A percentile compares a stretch with the other conserved stretches of the same genome.
Conservation (phyloP, 2,329 filamentous ascomycete species). For the Colletotrichum cordylinicola region DNA sequence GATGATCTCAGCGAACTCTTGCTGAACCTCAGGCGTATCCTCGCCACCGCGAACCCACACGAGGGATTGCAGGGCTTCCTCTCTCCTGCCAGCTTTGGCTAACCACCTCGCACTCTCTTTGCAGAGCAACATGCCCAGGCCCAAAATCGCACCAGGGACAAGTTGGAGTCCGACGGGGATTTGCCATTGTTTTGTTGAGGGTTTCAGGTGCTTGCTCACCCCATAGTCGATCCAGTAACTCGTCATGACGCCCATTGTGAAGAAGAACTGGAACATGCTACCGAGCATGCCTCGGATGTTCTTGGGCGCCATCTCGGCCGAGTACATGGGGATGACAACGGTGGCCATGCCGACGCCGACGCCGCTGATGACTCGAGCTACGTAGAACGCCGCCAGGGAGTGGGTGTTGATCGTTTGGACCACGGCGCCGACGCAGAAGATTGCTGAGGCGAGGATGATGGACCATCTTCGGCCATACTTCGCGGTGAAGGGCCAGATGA, state of each 20-base stretch:
- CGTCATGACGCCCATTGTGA: constrained; percentile 46
- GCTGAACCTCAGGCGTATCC: constrained; percentile 32
- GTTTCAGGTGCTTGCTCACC: constrained; percentile 41
- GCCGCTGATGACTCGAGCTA: constrained; percentile 39
- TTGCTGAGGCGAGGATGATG: constrained; percentile 40
- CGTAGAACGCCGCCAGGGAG: constrained; percentile 41
- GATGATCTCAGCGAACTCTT: constrained; percentile 47
- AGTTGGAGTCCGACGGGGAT: constrained; percentile 54
- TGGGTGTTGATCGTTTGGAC: constrained; percentile 44
- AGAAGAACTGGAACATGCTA: constrained; percentile 51
- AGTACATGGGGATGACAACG: constrained; percentile 51
- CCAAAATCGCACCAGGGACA: constrained; percentile 50
- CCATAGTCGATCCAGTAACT: constrained; percentile 52
- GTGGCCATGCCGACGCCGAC: constrained; percentile 44
- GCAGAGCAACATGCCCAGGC: constrained; percentile 53
- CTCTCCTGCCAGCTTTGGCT: constrained; percentile 47
- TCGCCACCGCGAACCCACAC: constrained; percentile 58
- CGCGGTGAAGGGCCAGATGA: constrained; percentile 48
- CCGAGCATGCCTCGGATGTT: constrained; percentile 48
- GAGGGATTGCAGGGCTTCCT: constrained; percentile 53
- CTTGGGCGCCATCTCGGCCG: constrained; percentile 52
- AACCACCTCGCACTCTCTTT: constrained; percentile 54
- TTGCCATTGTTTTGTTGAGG: constrained; percentile 52
- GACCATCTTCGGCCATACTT: constrained; percentile 45
- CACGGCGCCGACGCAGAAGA: constrained; percentile 50